Evolutionary conservation across 2,329 filamentous ascomycete species (phyloP).

Genomic region (Fusarium sp.): DNA sequence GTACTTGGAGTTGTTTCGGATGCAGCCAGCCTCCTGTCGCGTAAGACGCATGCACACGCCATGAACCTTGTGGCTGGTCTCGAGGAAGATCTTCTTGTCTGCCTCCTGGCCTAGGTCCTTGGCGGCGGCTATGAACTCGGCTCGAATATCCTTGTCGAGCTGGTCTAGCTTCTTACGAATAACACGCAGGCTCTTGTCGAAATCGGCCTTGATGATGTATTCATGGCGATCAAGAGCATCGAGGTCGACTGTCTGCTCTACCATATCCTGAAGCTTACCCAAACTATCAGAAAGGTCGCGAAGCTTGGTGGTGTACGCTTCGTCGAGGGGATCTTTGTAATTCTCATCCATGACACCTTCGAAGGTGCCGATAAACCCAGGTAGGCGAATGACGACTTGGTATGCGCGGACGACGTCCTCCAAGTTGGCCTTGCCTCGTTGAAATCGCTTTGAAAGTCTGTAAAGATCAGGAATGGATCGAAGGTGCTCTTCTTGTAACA

Average conservation of each 20-base stretch:
- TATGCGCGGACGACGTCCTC: slow-evolving; percentile 97
- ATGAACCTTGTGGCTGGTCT: slow-evolving; percentile 89
- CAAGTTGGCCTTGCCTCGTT: slow-evolving; percentile 87
- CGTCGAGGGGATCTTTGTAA: slow-evolving; percentile 87
- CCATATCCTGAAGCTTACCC: slow-evolving; percentile 93
- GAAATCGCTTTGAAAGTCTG: slow-evolving; percentile 92
- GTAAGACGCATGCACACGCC: slow-evolving; percentile 97
- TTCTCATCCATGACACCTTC: slow-evolving; percentile 96
- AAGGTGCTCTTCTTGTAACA: slow-evolving; percentile 95
- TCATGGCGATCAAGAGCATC: slow-evolving; percentile 96
- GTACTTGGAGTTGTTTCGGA: slow-evolving; percentile 89
- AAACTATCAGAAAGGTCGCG: slow-evolving; percentile 81
- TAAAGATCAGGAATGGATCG: slow-evolving; percentile 94
- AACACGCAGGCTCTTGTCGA: slow-evolving; percentile 87
- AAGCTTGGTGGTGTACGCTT: slow-evolving; percentile 87
- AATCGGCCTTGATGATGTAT: slow-evolving; percentile 98
- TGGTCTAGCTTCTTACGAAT: slow-evolving; percentile 93
- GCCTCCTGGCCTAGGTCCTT: slow-evolving; percentile 87
- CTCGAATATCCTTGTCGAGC: slow-evolving; percentile 82
- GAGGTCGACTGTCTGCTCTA: slow-evolving; percentile 96
- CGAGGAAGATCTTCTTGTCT: slow-evolving; percentile 98
- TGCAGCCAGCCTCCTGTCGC: slow-evolving; percentile 88
- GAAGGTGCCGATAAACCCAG: slow-evolving; percentile 87
- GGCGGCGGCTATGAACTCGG: slow-evolving; percentile 80
- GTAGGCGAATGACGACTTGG: slow-evolving; percentile 91